Evolutionary conservation across 805 yeast genomes (phyloP).

Genomic region (Cyberlindnera misumaiensis): DNA sequence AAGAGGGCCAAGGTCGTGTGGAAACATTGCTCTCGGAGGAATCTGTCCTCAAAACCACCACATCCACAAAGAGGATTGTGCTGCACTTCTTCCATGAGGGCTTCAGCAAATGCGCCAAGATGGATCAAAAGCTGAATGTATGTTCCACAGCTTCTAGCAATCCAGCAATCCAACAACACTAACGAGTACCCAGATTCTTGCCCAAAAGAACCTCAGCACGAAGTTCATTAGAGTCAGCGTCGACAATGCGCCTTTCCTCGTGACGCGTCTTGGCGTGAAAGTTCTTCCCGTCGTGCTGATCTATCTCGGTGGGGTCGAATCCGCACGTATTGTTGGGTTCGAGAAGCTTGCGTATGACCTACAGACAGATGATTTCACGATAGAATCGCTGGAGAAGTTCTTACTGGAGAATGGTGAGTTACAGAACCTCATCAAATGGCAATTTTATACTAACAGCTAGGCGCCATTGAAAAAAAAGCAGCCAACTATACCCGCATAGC

Average conservation of each 20-base stretch:
- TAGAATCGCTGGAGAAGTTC: constrained; percentile 42
- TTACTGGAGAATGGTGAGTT: constrained; percentile 24
- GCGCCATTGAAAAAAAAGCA: constrained; percentile 30
- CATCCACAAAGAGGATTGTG: constrained; percentile 35
- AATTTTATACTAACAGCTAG: constrained; percentile 6
- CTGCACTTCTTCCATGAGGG: constrained; percentile 59
- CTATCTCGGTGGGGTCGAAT: constrained; percentile 54
- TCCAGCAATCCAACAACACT: too few relatives aligned
- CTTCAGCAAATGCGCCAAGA: constrained; percentile 52
- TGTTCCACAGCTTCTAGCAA: too few relatives aligned
- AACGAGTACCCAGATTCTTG: constrained; percentile 28
- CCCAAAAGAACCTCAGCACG: constrained; percentile 52
- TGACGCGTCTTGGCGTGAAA: constrained; percentile 52
- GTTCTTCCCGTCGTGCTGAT: constrained; percentile 66
- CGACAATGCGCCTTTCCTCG: constrained; percentile 64
- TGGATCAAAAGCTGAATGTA: constrained; percentile 39
- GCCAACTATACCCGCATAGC: constrained; percentile 22
- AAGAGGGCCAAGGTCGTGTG: constrained; percentile 38
- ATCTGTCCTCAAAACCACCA: constrained; percentile 45
- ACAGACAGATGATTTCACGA: constrained; percentile 38
- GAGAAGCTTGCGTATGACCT: constrained; percentile 43
- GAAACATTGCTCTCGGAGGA: constrained; percentile 43
- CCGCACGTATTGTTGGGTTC: constrained; percentile 60
- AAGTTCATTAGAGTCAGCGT: constrained; percentile 53
- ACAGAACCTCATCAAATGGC: not conserved